Base-by-base conservation (phyloP, 345 rosid species). In the Euclidium syriacum region DNA sequence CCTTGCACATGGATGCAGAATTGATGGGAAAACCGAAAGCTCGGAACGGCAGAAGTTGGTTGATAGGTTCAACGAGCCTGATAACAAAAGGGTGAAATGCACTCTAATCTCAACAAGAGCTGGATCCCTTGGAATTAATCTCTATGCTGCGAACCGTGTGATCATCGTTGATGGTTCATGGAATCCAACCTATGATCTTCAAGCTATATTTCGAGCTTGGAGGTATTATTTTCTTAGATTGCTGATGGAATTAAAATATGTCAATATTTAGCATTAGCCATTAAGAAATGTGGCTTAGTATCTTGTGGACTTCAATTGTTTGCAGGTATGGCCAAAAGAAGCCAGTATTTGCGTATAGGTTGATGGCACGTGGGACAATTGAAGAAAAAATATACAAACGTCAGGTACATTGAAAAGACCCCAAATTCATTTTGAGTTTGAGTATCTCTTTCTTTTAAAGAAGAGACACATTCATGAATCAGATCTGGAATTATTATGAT, bases 131-230 rank as follows among this genome's bases (percentile, higher is more conserved):
- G 99, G 99, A 56, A 95, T 95, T 65, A 95, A 95, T 80, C 95
- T 95, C 27, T 81, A 88, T 80, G 81, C 99, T 73, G 99, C 99
- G 68, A 95, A 95, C 74, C 99, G 96, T 64, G 99, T 95, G 25
- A 74, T 95, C 66, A 95, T 95, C 46, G 98, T 95, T 32, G 99
- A 95, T 74, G 98, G 99, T 57, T 95, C 99, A 39, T 95, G 99
- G 99, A 95, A 95, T 80, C 99, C 99, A 50, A 95, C 99, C 7
- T 83, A 86, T 64, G 99, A 95, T 81, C 94, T 95, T 75, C 99
- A 95, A 76, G 98, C 99, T 61, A 90, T 95, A 71, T 95, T 70
- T 78, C 89, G 99, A 27, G 96, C 98, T 34, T 95, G 99, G 99
- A 86, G 99, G 99, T 95, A 71, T 26, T n/a, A n/a, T n/a, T n/a